These are phyloP conservation scores for Chaetomiaceae sp. DNA, from an alignment of 2,329 filamentous ascomycete species.

Conservation along the genomic window DNA sequence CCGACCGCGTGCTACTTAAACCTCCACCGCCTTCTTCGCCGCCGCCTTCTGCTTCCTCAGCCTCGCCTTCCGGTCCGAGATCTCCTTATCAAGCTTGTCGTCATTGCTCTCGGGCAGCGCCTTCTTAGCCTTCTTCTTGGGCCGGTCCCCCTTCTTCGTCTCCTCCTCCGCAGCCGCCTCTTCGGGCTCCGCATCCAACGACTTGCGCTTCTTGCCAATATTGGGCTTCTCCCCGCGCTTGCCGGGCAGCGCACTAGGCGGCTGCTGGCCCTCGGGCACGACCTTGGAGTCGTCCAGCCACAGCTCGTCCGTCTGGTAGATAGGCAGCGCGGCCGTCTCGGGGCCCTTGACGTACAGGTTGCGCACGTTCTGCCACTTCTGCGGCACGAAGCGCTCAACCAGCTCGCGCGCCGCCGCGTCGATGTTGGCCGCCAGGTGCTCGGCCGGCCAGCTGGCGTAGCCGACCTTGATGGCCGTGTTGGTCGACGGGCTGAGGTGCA, in stretches of 20 bases:
- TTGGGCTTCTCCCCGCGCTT: constrained; percentile 44
- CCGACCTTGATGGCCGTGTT: constrained; percentile 79
- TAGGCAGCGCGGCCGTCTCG: constrained; percentile 80
- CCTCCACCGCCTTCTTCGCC: constrained; percentile 36
- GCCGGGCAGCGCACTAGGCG: constrained; percentile 38
- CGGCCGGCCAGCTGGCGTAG: constrained; percentile 63
- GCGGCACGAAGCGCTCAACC: constrained; percentile 72
- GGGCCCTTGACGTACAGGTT: constrained; percentile 86
- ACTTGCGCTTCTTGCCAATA: constrained; percentile 60
- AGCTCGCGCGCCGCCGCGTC: constrained; percentile 62
- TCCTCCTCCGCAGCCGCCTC: constrained; percentile 23
- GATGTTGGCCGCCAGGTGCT: constrained; percentile 76
- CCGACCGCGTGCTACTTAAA: constrained; percentile 5
- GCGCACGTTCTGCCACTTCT: constrained; percentile 82
- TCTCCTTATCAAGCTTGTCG: constrained; percentile 50
- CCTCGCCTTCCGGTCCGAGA: constrained; percentile 51
- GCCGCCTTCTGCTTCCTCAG: constrained; percentile 54
- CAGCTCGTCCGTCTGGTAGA: constrained; percentile 89
- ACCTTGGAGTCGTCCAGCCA: constrained; percentile 78
- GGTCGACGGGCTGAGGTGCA: constrained; percentile 64
- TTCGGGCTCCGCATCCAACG: constrained; percentile 28
- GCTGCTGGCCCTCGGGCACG: constrained; percentile 48
- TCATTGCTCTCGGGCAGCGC: constrained; percentile 42
- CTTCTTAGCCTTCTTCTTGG: constrained; percentile 42
- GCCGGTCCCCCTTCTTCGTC: too few species aligned